These are phyloP conservation scores for Saccharata proteae DNA, from an alignment of 2,329 filamentous ascomycete genomes.

Conservation along the genomic window DNA sequence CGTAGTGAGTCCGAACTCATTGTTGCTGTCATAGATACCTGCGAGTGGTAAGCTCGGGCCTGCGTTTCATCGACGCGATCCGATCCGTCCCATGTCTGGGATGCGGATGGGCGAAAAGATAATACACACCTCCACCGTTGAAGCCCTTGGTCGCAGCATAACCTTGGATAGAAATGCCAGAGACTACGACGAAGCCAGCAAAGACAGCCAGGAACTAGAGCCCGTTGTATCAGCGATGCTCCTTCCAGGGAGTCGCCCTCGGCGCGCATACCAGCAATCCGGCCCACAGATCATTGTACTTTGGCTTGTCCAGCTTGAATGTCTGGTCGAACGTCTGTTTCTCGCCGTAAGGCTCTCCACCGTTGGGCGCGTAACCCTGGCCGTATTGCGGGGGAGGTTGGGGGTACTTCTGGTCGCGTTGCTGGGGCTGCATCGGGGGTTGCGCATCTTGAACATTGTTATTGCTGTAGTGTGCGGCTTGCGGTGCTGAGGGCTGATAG, in stretches of 20 bases:
- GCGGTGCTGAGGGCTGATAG: slow-evolving; percentile 18
- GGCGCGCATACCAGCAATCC: slow-evolving; percentile 50
- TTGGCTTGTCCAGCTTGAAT: slow-evolving; percentile 73
- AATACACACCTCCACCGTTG: slow-evolving; percentile 55
- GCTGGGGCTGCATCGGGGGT: slow-evolving; percentile 20
- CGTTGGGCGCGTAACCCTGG: slow-evolving; percentile 11
- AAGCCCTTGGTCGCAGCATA: slow-evolving; percentile 52
- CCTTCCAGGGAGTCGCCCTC: background rate
- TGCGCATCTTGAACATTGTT: slow-evolving; percentile 17
- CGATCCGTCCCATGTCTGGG: too few relatives aligned
- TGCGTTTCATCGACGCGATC: too few relatives aligned
- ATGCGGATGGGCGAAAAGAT: too few relatives aligned
- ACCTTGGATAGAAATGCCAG: slow-evolving; percentile 60
- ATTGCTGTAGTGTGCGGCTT: slow-evolving; percentile 11
- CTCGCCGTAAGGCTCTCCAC: slow-evolving; percentile 19
- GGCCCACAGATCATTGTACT: slow-evolving; percentile 85
- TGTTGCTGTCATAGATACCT: slow-evolving; percentile 61
- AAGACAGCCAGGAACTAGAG: slow-evolving; percentile 61
- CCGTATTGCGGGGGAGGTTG: slow-evolving; percentile 16
- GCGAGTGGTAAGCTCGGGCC: too few relatives aligned
- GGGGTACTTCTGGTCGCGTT: slow-evolving; percentile 17
- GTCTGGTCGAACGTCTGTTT: slow-evolving; percentile 59
- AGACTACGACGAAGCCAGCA: slow-evolving; percentile 64
- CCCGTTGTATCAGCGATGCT: slow-evolving; percentile 3
- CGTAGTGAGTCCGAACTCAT: slow-evolving; percentile 59